These are phyloP conservation scores for Talaromyces marneffei DNA, from an alignment of 2,329 filamentous ascomycete species.

Conservation along the genomic window DNA sequence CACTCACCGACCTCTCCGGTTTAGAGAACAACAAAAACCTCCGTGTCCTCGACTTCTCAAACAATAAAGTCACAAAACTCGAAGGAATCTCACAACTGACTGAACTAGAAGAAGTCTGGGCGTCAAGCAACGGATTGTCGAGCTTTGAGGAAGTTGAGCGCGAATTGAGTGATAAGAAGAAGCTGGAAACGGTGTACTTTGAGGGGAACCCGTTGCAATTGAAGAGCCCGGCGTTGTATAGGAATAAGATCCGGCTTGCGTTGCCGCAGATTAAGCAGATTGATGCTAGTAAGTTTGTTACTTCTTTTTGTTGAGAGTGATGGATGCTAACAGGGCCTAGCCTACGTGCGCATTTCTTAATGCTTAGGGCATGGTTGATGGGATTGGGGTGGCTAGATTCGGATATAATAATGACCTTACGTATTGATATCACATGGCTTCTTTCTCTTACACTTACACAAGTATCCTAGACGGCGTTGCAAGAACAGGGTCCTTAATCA, in stretches of 20 bases:
- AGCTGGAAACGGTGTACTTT: slow-evolving; percentile 86
- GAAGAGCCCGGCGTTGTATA: slow-evolving; percentile 72
- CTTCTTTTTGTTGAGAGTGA: neutral
- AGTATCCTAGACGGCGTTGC: neutral
- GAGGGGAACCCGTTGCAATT: slow-evolving; percentile 89
- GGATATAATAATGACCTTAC: neutral
- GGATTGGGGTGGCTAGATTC: neutral
- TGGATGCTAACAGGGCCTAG: slow-evolving; percentile 17
- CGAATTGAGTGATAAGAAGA: slow-evolving; percentile 69
- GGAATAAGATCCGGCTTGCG: slow-evolving; percentile 86
- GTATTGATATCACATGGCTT: slow-evolving; percentile 2
- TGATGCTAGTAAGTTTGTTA: slow-evolving; percentile 73
- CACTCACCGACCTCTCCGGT: slow-evolving; percentile 69
- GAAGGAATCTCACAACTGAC: slow-evolving; percentile 62
- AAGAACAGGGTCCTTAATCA: neutral
- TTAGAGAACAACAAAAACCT: slow-evolving; percentile 63
- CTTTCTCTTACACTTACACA: neutral
- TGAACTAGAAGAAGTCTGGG: slow-evolving; percentile 87
- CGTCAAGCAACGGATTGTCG: slow-evolving; percentile 74
- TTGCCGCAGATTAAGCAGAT: slow-evolving; percentile 87
- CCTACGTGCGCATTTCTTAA: slow-evolving; percentile 27
- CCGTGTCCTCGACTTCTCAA: slow-evolving; percentile 78
- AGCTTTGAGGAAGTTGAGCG: slow-evolving; percentile 77
- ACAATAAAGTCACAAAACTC: slow-evolving; percentile 74
- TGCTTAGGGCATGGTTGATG: neutral